phyloP scores from a whole-genome alignment of 2,329 filamentous ascomycete genomes.

The Arthrobotrys musiformis region DNA sequence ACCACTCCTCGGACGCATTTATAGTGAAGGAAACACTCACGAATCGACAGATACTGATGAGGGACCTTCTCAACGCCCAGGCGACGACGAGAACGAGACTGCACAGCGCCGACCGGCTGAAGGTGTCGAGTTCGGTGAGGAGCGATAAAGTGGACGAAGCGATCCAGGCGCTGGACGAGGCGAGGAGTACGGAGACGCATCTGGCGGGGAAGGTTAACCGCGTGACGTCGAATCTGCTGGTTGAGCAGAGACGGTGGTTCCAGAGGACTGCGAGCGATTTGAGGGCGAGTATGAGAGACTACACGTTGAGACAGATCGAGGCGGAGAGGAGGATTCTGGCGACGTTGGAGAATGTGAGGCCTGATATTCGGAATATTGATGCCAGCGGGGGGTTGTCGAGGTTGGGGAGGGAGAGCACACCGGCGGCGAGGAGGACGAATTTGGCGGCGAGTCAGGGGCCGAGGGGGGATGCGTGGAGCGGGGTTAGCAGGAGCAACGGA shows the following conservation, averaged over 20 bases:
- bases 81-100: conserved; percentile 84
- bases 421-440: conserved; percentile 76
- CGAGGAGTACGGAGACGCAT: conserved; percentile 80
- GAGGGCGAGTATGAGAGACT: conserved; percentile 84
- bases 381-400: conserved; percentile 87
- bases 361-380: conserved; percentile 93
- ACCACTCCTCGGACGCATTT: conserved; percentile 94
- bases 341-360: conserved; percentile 89
- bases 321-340: conserved; percentile 90
- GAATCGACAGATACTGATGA: conserved; percentile 94
- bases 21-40: conserved; percentile 98
- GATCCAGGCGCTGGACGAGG: conserved; percentile 89
- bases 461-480: conserved; percentile 98
- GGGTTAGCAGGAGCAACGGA: conserved; percentile 81
- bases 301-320: conserved; percentile 93
- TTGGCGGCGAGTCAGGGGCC: conserved; percentile 90
- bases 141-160: conserved; percentile 98
- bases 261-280: conserved; percentile 85
- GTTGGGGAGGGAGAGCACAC: conserved; percentile 87
- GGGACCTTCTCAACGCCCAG: conserved; percentile 91
- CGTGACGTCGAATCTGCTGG: conserved; percentile 87
- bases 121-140: conserved; percentile 84
- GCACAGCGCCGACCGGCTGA: conserved; percentile 86
- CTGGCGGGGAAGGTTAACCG: conserved; percentile 85
- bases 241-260: conserved; percentile 93